Base-by-base conservation (phyloP, 495 filamentous ascomycete species). In the Penicillium canescens region DNA sequence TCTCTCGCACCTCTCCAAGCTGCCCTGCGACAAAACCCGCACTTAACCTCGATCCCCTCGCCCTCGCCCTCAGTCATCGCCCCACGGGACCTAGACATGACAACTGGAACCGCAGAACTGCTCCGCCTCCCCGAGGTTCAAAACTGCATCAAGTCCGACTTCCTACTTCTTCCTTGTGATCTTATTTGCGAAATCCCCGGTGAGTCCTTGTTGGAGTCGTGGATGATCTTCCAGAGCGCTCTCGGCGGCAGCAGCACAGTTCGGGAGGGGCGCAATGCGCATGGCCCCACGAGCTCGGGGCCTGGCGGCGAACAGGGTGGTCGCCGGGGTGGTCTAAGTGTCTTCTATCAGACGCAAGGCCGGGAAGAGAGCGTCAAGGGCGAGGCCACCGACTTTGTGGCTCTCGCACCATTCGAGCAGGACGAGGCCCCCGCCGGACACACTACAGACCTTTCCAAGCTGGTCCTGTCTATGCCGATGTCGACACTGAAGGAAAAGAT, bases 161-260 rank as follows among this genome's bases (percentile, higher is more conserved):
- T 98, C 66, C 69, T 96, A 7, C 86, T 98, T 4, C 73, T 99
- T 18, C 92, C 93, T 2, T 99, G 94, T 64, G 95, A 99, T 69
- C 78, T 99, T 1, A 82, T 99, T 16, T 96, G 89, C 74, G 92
- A 96, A 63, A 74, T 98, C 6, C 88, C 87, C 10, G 90, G 91
- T 10, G 86, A 90, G 62, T 80, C 84, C 39, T 73, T 97, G 9
- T 70, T 92, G 3, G 90, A 97, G 63, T 80, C 93, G 59, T 99
- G 95, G 95, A 91, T 97, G 90, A 81, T 92, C 20, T 81, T 86
- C 46, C 83, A 91, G 45, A 84, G 82, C 20, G 85, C 85, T 21
- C 75, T 93, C 1, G 79, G 82, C 12, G 80, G 75, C 6, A 73
- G 54, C 42, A 71, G 66, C 8, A 48, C 28, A 31, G 28, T 67